Percentiles rank a stretch among this genome's conserved stretches.
phyloP scores from a whole-genome alignment of 805 yeast species.

The Kuraishia ogatae region DNA sequence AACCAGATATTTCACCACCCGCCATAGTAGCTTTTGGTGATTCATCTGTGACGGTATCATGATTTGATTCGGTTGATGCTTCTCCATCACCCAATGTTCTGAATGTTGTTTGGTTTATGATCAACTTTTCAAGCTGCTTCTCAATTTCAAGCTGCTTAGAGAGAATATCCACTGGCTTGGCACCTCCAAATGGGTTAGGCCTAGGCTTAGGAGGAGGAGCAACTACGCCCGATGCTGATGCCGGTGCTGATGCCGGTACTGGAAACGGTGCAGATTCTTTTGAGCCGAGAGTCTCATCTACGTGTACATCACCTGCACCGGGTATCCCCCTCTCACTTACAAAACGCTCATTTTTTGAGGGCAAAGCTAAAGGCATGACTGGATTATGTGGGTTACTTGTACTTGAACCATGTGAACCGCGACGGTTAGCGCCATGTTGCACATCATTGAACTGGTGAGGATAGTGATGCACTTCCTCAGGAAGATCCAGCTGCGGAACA shows the following conservation, averaged over 20 bases:
- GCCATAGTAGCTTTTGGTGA: too few relatives aligned
- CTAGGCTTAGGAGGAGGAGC: slow-evolving; percentile 23
- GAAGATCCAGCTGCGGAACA: slow-evolving; percentile 5
- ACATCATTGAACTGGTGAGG: background rate
- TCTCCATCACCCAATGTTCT: slow-evolving; percentile 15
- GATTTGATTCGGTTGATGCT: background rate
- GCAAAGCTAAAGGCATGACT: too few relatives aligned
- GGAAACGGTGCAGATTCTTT: background rate
- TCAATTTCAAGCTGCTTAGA: slow-evolving; percentile 60
- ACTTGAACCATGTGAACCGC: background rate
- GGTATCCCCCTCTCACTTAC: too few relatives aligned
- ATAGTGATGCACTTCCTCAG: slow-evolving; percentile 28
- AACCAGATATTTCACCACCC: too few relatives aligned
- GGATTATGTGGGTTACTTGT: background rate
- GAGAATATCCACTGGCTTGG: slow-evolving; percentile 76
- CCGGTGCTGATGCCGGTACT: slow-evolving; percentile 7
- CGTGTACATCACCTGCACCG: too few relatives aligned
- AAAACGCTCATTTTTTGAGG: too few relatives aligned
- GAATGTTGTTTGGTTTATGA: slow-evolving; percentile 36
- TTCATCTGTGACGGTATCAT: too few relatives aligned
- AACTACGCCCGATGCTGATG: slow-evolving; percentile 13
- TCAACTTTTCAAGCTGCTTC: slow-evolving; percentile 29
- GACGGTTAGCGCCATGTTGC: too few relatives aligned
- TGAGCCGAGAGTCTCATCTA: background rate
- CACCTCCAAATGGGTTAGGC: slow-evolving; percentile 71